Percentiles rank a stretch among this genome's conserved stretches.
These are phyloP conservation scores for Pycnococcus provasolii DNA, from an alignment of 139 green algal species.

Conservation along the genomic window DNA sequence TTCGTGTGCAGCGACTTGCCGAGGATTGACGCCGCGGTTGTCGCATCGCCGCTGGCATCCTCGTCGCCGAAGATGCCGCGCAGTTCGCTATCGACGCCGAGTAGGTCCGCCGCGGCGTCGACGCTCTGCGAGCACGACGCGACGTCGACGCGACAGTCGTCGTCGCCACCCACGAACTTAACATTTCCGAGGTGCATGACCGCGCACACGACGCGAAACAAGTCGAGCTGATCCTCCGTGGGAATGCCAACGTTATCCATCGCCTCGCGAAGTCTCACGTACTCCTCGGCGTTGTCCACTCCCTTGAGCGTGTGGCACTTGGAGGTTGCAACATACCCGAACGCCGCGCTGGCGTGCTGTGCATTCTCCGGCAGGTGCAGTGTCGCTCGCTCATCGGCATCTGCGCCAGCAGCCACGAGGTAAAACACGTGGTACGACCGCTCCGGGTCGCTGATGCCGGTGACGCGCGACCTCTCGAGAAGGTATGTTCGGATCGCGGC, in stretches of 20 bases:
- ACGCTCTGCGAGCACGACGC: too few relatives aligned
- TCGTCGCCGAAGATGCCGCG: not conserved
- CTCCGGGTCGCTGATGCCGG: conserved; percentile 85
- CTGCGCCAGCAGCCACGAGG: conserved; percentile 87
- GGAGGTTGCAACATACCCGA: conserved; percentile 76
- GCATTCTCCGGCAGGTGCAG: too few relatives aligned
- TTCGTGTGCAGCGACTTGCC: conserved; percentile 74
- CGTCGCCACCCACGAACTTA: conserved; percentile 50
- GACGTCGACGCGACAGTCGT: conserved; percentile 30
- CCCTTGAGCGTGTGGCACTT: conserved; percentile 75
- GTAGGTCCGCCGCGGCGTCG: conserved; percentile 20
- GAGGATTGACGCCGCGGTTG: conserved; percentile 39
- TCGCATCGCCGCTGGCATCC: not conserved
- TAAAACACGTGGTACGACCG: conserved; percentile 99
- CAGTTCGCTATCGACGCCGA: conserved; percentile 26
- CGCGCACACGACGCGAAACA: conserved; percentile 74
- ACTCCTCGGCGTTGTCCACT: conserved; percentile 56
- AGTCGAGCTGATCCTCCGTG: conserved; percentile 50
- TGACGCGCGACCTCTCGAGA: conserved; percentile 87
- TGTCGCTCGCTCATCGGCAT: not conserved
- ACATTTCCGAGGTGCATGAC: conserved; percentile 95
- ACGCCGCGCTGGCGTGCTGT: conserved; percentile 33
- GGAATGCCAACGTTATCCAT: conserved; percentile 92
- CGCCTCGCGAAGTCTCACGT: conserved; percentile 57
- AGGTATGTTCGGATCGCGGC: conserved; percentile 75